Base-by-base conservation (phyloP, 208 protist species). In the Acanthamoeba castellanii region DNA sequence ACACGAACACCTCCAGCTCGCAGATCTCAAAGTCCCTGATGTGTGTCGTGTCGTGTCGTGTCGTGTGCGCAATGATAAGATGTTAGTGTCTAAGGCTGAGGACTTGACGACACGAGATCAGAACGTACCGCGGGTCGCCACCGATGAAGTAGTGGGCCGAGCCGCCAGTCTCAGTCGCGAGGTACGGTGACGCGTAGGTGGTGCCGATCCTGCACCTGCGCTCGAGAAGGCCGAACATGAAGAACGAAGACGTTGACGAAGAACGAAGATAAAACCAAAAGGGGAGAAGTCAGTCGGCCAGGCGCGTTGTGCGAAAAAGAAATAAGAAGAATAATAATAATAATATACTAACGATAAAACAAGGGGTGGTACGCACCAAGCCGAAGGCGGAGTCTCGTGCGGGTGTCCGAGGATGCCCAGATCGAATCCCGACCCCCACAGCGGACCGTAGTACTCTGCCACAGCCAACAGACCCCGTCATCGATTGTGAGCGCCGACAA, bases 391-490 rank as follows among this genome's bases (percentile, higher is more conserved):
- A 16, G 11, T 30, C 72, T 81, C 72, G 72, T 22, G 9, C 14
- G 72, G 72, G 42, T 81, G 72, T 22, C 72, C 72, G 30, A 81
- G 34, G 37, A 81, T 81, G 32, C 72, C 72, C 32, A 81, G 72
- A 25, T 81, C 72, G 72, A 81, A 81, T 47, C 72, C 72, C 42
- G 72, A 81, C 25, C 72, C 72, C 72, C 72, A 81, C 72, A 81
- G 72, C 37, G 72, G 30, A 0, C 72, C 72, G 72, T 81, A 81
- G n/a, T 81, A 81, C 34, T 25, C 72, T 81, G 72, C 47, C 20
- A 25, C 72, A 47, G 72, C 47, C 11, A 22, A n/a, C 42, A 47
- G 42, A 3, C 45, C 45, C 45, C 45, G 45, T 14, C 45, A 8
- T 50, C 45, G 45, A 50, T 14, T 50, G 45, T 50, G 45, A 50